Conservation (phyloP, 768 basidiomycete genomes). For the Leccinellum rugosiceps region DNA sequence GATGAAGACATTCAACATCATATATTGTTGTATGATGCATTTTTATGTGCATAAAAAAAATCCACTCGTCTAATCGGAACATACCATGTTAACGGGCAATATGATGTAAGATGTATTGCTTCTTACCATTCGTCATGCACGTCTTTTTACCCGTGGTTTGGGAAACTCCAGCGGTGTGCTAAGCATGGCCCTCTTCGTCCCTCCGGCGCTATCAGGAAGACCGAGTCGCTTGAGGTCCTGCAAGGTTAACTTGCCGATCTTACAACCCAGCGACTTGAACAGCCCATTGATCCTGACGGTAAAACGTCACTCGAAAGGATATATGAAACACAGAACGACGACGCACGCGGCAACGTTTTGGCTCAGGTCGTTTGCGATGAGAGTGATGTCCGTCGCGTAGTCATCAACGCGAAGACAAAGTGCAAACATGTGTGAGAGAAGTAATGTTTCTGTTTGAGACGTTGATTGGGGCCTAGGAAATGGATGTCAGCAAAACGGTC, state of each 20-base stretch:
- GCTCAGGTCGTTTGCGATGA: conserved; percentile 72
- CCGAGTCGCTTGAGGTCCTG: conserved; percentile 70
- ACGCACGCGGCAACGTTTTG: conserved; percentile 64
- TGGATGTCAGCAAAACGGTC: not conserved
- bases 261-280: conserved; percentile 82
- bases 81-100: not conserved
- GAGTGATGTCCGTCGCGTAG: conserved; percentile 64
- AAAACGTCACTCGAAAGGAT: conserved; percentile 1
- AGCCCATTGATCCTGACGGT: conserved; percentile 54
- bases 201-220: conserved; percentile 57
- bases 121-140: conserved; percentile 13
- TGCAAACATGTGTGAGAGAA: conserved; percentile 78
- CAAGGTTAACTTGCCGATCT: conserved; percentile 51
- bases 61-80: not conserved
- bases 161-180: conserved; percentile 81
- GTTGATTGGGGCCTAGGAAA: conserved; percentile 49
- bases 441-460: conserved; percentile 62
- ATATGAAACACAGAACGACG: not conserved
- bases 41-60: not conserved
- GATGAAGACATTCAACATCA: not conserved
- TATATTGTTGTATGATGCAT: not conserved
- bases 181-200: conserved; percentile 70
- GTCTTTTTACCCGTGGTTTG: conserved; percentile 45
- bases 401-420: conserved; percentile 78
- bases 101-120: not conserved